Evolutionary conservation across 2,329 filamentous ascomycete species (phyloP).

Genomic region (Colletotrichum truncatum): DNA sequence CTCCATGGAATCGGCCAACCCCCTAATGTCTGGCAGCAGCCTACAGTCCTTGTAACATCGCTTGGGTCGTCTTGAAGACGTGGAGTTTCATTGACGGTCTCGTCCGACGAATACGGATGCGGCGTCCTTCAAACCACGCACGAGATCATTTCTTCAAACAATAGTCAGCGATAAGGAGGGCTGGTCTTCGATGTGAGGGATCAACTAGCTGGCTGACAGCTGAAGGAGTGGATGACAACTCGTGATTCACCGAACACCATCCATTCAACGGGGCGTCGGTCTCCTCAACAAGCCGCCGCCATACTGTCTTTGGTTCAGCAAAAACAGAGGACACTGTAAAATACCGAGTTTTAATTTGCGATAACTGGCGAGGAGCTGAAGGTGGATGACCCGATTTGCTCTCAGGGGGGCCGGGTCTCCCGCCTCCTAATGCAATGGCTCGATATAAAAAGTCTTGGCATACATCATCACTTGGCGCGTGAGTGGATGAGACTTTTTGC

Average conservation of each 20-base stretch:
- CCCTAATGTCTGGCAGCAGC: not conserved
- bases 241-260: not conserved
- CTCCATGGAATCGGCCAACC: not conserved
- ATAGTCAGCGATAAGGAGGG: too few species aligned
- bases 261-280: conserved; percentile 10
- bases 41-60: not conserved
- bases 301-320: conserved; percentile 4
- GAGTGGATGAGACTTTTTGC: not conserved
- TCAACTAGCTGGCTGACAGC: not conserved
- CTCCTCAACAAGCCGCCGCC: conserved; percentile 4
- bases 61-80: not conserved
- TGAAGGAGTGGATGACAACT: not conserved
- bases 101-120: too few species aligned
- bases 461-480: conserved; percentile 13
- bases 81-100: not conserved
- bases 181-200: not conserved
- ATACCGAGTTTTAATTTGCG: not conserved
- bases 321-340: not conserved
- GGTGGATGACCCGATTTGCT: not conserved
- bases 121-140: too few species aligned
- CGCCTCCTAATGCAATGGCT: not conserved
- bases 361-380: not conserved
- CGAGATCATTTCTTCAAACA: not conserved
- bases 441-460: conserved; percentile 13
- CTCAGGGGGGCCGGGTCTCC: conserved; percentile 12